These are phyloP conservation scores for Flaveria floridana DNA, from an alignment of 140 eudicot species.

Conservation along the genomic window DNA sequence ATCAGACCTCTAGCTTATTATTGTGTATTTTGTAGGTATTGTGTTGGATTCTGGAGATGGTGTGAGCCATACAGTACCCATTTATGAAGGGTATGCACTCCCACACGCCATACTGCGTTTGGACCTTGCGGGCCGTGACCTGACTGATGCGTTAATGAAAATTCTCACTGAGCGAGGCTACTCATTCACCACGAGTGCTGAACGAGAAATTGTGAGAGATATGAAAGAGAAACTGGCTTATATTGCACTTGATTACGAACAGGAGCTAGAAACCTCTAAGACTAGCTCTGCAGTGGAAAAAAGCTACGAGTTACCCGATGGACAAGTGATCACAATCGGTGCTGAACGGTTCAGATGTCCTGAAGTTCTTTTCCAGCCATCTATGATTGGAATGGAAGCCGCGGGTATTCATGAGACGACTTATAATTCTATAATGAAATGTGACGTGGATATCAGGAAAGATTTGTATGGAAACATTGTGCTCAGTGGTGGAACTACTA, in stretches of 20 bases:
- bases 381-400: constrained; percentile 9
- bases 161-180: constrained; percentile 18
- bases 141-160: background rate
- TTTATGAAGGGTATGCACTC: constrained; percentile 26
- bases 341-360: constrained; percentile 14
- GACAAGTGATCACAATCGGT: constrained; percentile 16
- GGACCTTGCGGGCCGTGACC: constrained; percentile 3
- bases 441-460: constrained; percentile 10
- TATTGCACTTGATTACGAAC: background rate
- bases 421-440: background rate
- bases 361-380: constrained; percentile 16
- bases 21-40: constrained; percentile 16
- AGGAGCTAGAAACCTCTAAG: constrained; percentile 18
- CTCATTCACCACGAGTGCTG: constrained; percentile 9
- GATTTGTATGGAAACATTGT: constrained; percentile 18
- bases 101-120: constrained; percentile 1
- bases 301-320: constrained; percentile 4
- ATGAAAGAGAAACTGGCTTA: constrained; percentile 17
- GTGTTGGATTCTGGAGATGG: constrained; percentile 32
- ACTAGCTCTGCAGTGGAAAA: constrained; percentile 11
- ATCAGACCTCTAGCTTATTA: background rate
- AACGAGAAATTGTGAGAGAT: constrained; percentile 16
- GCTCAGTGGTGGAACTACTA: constrained; percentile 18
- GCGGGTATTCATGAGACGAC: constrained; percentile 13
- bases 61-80: constrained; percentile 25